phyloP scores from a whole-genome alignment of 768 basidiomycete genomes.

The Tricholoma furcatifolium region DNA sequence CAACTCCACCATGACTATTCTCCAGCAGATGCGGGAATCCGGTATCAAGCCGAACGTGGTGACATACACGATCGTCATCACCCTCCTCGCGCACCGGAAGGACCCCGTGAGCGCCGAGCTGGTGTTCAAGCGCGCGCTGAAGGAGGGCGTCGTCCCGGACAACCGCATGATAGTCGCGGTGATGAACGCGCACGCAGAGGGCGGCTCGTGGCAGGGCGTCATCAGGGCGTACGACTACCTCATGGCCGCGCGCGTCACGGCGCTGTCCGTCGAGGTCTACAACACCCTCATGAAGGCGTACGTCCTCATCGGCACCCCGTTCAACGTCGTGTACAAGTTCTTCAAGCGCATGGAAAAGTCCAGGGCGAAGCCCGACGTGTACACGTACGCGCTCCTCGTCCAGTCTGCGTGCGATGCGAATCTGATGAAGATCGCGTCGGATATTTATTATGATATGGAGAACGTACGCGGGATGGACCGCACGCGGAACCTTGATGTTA shows the following conservation, averaged over 20 bases:
- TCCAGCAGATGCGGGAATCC: constrained; percentile 60
- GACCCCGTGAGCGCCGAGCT: constrained; percentile 67
- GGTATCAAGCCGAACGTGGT: constrained; percentile 45
- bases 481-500: constrained; percentile 41
- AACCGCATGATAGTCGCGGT: constrained; percentile 63
- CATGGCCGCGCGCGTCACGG: constrained; percentile 31
- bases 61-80: constrained; percentile 67
- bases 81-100: constrained; percentile 58
- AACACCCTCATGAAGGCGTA: constrained; percentile 85
- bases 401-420: constrained; percentile 80
- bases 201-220: constrained; percentile 77
- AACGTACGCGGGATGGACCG: constrained; percentile 29
- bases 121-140: constrained; percentile 62
- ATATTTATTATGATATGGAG: constrained; percentile 72
- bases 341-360: constrained; percentile 55
- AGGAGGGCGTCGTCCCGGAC: constrained; percentile 63
- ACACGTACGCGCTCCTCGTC: constrained; percentile 73
- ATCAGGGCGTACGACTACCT: constrained; percentile 69
- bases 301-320: constrained; percentile 78
- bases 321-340: constrained; percentile 54
- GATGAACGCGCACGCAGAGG: constrained; percentile 82
- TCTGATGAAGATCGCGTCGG: constrained; percentile 57
- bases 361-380: constrained; percentile 54
- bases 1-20: constrained; percentile 43
- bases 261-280: constrained; percentile 58